Conservation (phyloP, 2,329 filamentous ascomycete genomes). For the Aspergillus nomiae region DNA sequence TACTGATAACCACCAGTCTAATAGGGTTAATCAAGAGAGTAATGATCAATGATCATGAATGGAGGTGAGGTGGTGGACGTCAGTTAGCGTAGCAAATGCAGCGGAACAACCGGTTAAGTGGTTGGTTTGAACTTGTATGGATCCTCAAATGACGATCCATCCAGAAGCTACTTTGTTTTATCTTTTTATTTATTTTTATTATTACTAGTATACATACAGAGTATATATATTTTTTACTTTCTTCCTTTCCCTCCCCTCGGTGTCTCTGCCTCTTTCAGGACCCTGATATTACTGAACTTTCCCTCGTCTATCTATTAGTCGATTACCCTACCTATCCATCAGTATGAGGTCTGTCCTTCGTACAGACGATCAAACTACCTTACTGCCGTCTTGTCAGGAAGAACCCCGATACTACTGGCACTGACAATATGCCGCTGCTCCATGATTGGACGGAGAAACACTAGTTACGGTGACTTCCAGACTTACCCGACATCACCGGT, state of each 20-base stretch:
- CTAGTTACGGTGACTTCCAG: background rate
- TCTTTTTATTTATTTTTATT: background rate
- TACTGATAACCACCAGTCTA: background rate
- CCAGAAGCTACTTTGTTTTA: background rate
- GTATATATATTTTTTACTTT: background rate
- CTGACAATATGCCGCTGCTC: background rate
- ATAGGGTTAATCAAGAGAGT: background rate
- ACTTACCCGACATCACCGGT: background rate
- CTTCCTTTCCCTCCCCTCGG: background rate
- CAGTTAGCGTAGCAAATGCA: conserved; percentile 11
- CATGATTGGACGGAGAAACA: background rate
- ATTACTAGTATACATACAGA: background rate
- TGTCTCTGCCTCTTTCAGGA: background rate
- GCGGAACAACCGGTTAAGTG: conserved; percentile 14
- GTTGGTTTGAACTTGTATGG: conserved; percentile 2
- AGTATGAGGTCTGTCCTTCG: background rate
- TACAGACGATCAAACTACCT: background rate
- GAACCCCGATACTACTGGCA: background rate
- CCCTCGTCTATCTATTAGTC: background rate
- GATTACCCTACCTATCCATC: background rate
- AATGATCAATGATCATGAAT: background rate
- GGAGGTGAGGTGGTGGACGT: background rate
- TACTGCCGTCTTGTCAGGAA: background rate
- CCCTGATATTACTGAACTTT: background rate
- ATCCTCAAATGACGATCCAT: conserved; percentile 3